These are phyloP conservation scores for Saccharomycopsis crataegensis DNA, from an alignment of 1,139 yeast genomes.

Conservation along the genomic window DNA sequence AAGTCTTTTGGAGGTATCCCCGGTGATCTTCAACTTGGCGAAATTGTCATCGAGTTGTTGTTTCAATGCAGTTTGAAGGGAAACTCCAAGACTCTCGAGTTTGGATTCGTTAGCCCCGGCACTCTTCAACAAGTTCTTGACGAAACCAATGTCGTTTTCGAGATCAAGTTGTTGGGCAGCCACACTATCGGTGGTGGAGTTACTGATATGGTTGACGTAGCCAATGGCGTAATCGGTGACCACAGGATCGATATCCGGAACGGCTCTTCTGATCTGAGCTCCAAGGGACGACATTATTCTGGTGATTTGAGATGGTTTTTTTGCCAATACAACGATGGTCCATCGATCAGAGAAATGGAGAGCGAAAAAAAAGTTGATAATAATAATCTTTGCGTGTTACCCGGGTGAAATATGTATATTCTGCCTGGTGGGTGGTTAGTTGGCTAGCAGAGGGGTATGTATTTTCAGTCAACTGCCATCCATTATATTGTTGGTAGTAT, in stretches of 20 bases:
- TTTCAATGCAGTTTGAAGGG: slow-evolving; percentile 41
- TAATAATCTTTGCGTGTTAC: too few relatives aligned
- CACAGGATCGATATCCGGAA: slow-evolving; percentile 79
- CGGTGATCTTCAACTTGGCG: slow-evolving; percentile 59
- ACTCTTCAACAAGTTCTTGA: slow-evolving; percentile 54
- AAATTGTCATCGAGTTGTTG: slow-evolving; percentile 60
- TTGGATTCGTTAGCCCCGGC: slow-evolving; percentile 73
- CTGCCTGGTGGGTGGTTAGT: too few relatives aligned
- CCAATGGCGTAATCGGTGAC: slow-evolving; percentile 92
- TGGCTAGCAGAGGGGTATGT: too few relatives aligned
- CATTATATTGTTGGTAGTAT: too few relatives aligned
- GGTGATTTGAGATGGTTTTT: neutral
- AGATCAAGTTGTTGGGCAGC: slow-evolving; percentile 65
- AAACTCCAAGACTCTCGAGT: slow-evolving; percentile 41
- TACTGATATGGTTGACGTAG: slow-evolving; percentile 70
- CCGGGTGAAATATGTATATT: too few relatives aligned
- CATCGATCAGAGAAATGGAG: neutral
- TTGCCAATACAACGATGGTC: too few relatives aligned
- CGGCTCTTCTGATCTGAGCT: slow-evolving; percentile 76
- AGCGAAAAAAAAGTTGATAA: neutral
- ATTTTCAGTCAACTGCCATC: too few relatives aligned
- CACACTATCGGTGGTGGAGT: slow-evolving; percentile 76
- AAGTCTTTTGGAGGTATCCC: slow-evolving; percentile 78
- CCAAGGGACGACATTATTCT: neutral
- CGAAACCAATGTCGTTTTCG: slow-evolving; percentile 55